phyloP scores from a whole-genome alignment of 768 basidiomycete genomes.

The Lactarius deliciosus region DNA sequence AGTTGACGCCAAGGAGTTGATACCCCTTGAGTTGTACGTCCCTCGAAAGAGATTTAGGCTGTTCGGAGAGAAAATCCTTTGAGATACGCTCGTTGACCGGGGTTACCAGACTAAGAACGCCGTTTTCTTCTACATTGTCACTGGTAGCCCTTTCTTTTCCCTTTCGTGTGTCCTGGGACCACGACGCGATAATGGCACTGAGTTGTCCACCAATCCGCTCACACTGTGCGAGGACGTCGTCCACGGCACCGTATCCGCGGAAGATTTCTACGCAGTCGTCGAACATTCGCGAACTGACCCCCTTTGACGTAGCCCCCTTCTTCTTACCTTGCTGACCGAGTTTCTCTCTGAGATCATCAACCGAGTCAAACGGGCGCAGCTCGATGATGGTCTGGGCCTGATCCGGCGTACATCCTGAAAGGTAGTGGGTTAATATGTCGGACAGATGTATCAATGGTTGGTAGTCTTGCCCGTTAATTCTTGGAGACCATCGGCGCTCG shows the following conservation, averaged over 20 bases:
- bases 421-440: slow-evolving; percentile 14
- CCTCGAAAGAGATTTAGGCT: slow-evolving; percentile 67
- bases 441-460: not conserved
- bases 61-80: slow-evolving; percentile 67
- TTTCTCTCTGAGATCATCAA: slow-evolving; percentile 72
- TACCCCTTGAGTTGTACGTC: slow-evolving; percentile 90
- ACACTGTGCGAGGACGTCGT: slow-evolving; percentile 84
- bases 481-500: slow-evolving; percentile 61
- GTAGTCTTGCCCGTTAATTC: slow-evolving; percentile 65
- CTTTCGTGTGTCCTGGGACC: slow-evolving; percentile 48
- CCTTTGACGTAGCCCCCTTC: slow-evolving; percentile 78
- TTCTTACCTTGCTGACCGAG: slow-evolving; percentile 68
- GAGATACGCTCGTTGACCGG: slow-evolving; percentile 43
- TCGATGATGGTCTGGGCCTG: slow-evolving; percentile 80
- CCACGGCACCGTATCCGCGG: slow-evolving; percentile 82
- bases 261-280: slow-evolving; percentile 88
- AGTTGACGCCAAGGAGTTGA: slow-evolving; percentile 96
- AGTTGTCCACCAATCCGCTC: slow-evolving; percentile 81
- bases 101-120: slow-evolving; percentile 57
- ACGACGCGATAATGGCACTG: slow-evolving; percentile 71
- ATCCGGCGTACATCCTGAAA: slow-evolving; percentile 69
- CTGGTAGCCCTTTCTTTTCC: slow-evolving; percentile 40
- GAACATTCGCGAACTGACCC: slow-evolving; percentile 87
- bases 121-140: slow-evolving; percentile 51
- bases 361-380: slow-evolving; percentile 75